Conservation (phyloP, 192 early-diverging fungal genomes). For the Coemansia furcata region DNA sequence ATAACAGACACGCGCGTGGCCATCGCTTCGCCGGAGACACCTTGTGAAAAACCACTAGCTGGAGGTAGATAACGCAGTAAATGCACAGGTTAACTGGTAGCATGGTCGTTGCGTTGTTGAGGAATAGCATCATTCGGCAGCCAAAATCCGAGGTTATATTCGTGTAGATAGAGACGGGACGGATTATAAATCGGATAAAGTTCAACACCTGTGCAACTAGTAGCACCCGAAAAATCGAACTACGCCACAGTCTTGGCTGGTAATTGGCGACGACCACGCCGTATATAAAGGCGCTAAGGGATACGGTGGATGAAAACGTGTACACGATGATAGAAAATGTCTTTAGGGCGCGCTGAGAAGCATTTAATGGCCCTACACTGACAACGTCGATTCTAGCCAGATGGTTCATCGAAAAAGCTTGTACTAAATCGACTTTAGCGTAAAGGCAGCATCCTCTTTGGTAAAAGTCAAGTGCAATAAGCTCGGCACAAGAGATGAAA, state of each 20-base stretch:
- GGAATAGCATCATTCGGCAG: conserved; percentile 26
- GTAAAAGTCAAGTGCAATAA: background rate
- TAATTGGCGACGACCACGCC: conserved; percentile 7
- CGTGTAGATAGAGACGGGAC: conserved; percentile 6
- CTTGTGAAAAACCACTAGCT: conserved; percentile 39
- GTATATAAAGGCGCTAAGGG: conserved; percentile 21
- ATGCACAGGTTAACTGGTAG: conserved; percentile 24
- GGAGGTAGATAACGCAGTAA: conserved; percentile 44
- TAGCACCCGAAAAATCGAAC: conserved; percentile 29
- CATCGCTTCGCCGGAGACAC: conserved; percentile 24
- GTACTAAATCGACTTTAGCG: background rate
- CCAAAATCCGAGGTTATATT: conserved; percentile 11
- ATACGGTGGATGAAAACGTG: conserved; percentile 5
- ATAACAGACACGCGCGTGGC: conserved; percentile 19
- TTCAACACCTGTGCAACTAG: conserved; percentile 30
- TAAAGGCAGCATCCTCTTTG: background rate
- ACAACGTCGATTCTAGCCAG: background rate
- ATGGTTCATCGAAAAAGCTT: background rate
- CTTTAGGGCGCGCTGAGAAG: background rate
- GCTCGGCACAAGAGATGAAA: background rate
- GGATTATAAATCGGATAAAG: conserved; percentile 24
- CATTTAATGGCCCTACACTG: background rate
- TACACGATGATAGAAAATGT: conserved; percentile 4
- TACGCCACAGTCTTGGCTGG: conserved; percentile 17
- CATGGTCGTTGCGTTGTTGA: conserved; percentile 13